Evolutionary conservation across 148 eudicot genomes (phyloP), one percentile per base, ranked within the genome.

Genomic region (Chenopodium formosanum): DNA sequence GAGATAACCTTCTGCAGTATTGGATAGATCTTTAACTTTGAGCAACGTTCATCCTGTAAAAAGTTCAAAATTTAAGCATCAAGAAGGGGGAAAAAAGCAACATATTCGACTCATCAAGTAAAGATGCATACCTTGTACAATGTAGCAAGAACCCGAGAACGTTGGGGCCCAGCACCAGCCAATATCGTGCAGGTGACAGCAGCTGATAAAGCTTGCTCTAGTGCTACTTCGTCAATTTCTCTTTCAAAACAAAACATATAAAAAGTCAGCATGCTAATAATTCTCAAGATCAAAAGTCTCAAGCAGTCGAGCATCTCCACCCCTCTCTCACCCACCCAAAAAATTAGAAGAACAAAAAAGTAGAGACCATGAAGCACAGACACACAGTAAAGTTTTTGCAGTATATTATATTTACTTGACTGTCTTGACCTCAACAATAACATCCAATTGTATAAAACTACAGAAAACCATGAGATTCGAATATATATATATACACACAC

Each of bases 91-190:
- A 52, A 75, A 23, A 78, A 34, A 80, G 76, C 11, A 46, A 37
- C 27, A 60, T 47, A 40, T 53, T 83, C 48, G 44, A 62, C 29
- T 62, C 74, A 56, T 27, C 65, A 70, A 62, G 69, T 58, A 22
- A 84, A 70, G 63, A 82, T 34, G 5, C 48, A 44, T 87, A 95
- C 98, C 92, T 95, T 95, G 90, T 95, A 96, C 79, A 96, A 83
- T 56, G 98, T 96, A 29, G 98, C 98, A 83, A 96, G 95, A 81
- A 96, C 99, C 73, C 99, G 97, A 79, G 99, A 96, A 29, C 99
- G 91, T 81, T 90, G 97, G 73, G 99, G 98, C 23, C 99, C 99
- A 62, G 99, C 99, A 84, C 95, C 99, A 83, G 99, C 99, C 95
- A 96, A 90, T 84, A 96, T 94, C 68, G 99, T 96, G 86, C 99